These are phyloP conservation scores for Aspergillus niger DNA, from an alignment of 2,329 filamentous ascomycete species.

Conservation along the genomic window DNA sequence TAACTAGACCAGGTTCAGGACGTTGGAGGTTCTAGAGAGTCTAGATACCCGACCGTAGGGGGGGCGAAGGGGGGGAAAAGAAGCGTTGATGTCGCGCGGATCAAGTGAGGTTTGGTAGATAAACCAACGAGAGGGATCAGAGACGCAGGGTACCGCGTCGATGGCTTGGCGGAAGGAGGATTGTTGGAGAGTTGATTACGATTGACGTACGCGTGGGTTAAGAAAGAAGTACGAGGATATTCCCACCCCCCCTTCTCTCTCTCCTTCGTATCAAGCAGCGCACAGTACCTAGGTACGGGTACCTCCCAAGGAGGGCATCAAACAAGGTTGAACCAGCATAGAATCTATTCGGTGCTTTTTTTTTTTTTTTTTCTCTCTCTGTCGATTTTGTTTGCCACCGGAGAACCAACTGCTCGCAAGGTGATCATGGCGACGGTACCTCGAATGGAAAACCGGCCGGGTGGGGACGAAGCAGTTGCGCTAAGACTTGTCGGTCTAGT, in stretches of 20 bases:
- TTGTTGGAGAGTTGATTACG: background rate
- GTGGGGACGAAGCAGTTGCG: background rate
- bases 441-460: background rate
- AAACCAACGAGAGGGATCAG: background rate
- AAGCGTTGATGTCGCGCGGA: too few relatives aligned
- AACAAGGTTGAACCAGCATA: background rate
- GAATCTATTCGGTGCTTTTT: background rate
- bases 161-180: slow-evolving; percentile 1
- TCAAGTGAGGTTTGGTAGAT: background rate
- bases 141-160: slow-evolving; percentile 1
- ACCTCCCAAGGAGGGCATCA: background rate
- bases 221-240: background rate
- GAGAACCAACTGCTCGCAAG: background rate
- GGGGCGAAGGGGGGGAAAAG: background rate
- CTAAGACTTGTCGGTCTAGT: background rate
- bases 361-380: background rate
- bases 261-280: background rate
- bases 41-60: background rate
- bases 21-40: background rate
- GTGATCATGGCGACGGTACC: background rate
- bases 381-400: background rate
- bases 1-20: background rate
- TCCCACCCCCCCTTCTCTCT: background rate
- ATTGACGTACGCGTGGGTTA: background rate
- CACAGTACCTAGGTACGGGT: background rate